Evolutionary conservation across 192 early-diverging fungal species (phyloP), one percentile per base, ranked within the genome.

Genomic region (Coemansia sp.): DNA sequence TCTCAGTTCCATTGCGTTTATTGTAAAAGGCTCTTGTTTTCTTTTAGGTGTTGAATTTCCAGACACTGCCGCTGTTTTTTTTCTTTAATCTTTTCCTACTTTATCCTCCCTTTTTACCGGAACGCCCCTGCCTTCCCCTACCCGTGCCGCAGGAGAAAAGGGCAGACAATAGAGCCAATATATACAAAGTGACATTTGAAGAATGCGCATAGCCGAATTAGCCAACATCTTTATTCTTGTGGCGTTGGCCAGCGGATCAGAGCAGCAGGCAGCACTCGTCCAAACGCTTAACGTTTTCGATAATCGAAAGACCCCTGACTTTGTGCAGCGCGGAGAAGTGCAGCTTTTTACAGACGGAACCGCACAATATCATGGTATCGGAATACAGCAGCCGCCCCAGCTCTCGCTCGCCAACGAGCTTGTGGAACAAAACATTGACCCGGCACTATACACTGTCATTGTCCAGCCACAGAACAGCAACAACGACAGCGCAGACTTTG

Each of bases 241-340:
- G 57, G 57, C 57, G 38, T 5, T 41, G n/a, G 57, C 57, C 57
- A 59, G 38, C 37, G 39, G 57, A 38, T 40, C 32, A 9, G 57
- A 59, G 39, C 38, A 38, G 38, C 38, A 59, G 18, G 19, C 58
- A 0, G 32, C 63, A 4, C 45, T 57, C 32, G 16, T 41, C 41
- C 70, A 81, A 44, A 70, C 65, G 13, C 69, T 76, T n/a, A 56
- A 67, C 37, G 79, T 81, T 5, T 81, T 69, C 50, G 66, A 81
- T 53, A 71, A 72, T 49, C 57, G 43, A 5, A 59, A 43, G 16
- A 49, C 66, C 11, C 37, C 26, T 11, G 37, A 72, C 9, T 81
- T 64, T 41, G 61, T 69, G 2, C 79, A 73, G 68, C 79, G 79
- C 56, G 79, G 79, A 39, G 74, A 81, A 56, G 56, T 81, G 6